Percentiles rank a stretch among this genome's conserved stretches.
phyloP scores from a whole-genome alignment of 495 filamentous ascomycete species.

The Lichina pygmaea region DNA sequence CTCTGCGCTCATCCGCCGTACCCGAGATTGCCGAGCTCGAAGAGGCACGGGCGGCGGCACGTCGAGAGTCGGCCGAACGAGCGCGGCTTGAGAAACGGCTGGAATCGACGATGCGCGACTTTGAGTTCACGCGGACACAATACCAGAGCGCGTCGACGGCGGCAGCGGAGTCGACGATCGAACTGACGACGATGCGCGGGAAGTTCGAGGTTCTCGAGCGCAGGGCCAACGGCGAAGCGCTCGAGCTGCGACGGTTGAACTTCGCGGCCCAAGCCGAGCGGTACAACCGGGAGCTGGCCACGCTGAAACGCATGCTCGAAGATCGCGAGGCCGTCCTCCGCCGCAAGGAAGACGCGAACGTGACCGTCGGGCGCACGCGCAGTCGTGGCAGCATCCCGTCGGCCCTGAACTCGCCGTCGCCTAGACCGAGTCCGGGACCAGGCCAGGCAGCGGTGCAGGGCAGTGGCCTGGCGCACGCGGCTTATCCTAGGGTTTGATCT shows the following conservation, averaged over 20 bases:
- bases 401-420: no score
- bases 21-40: conserved; percentile 24
- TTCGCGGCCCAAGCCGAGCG: conserved; percentile 12
- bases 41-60: conserved; percentile 16
- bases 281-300: conserved; percentile 16
- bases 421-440: no score
- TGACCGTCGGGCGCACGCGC: no score
- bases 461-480: no score
- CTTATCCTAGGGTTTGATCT: no score
- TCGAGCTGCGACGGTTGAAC: conserved; percentile 24
- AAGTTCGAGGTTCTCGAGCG: conserved; percentile 21
- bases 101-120: conserved; percentile 21
- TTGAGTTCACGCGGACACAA: conserved; percentile 30
- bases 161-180: conserved; percentile 20
- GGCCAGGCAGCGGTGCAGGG: no score
- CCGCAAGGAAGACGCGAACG: conserved; percentile 28
- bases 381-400: no score
- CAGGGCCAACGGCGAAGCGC: conserved; percentile 22
- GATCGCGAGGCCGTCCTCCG: conserved; percentile 21
- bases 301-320: conserved; percentile 19
- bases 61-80: conserved; percentile 15
- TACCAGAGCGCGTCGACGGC: conserved; percentile 37
- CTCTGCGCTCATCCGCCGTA: conserved; percentile 19
- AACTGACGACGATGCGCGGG: conserved; percentile 20
- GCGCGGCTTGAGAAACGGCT: conserved; percentile 19